Evolutionary conservation across 2,329 filamentous ascomycete genomes (phyloP).

Genomic region (Aspergillaceae sp.): DNA sequence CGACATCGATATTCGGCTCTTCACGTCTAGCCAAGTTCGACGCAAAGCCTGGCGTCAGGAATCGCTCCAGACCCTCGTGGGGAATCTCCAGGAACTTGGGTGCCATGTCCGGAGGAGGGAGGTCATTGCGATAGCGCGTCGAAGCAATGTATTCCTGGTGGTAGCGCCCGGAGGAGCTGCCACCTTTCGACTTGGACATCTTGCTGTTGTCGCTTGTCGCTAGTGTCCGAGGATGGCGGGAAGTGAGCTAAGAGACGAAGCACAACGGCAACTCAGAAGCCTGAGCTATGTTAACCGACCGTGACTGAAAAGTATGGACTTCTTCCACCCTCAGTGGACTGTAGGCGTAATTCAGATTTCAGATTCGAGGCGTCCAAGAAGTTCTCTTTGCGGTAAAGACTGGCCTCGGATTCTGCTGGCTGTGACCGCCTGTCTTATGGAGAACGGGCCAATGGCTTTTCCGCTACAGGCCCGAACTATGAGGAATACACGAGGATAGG

Average conservation of each 20-base stretch:
- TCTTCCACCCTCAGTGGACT: not conserved
- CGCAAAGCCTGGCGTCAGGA: constrained; percentile 83
- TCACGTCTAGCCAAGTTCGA: constrained; percentile 84
- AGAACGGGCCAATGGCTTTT: not conserved
- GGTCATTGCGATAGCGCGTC: constrained; percentile 88
- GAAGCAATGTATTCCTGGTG: constrained; percentile 97
- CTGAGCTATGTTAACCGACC: not conserved
- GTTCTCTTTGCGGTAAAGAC: not conserved
- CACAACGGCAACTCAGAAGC: not conserved
- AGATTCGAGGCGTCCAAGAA: not conserved
- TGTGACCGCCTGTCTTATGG: constrained; percentile 15
- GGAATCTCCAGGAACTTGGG: constrained; percentile 97
- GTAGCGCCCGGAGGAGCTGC: constrained; percentile 37
- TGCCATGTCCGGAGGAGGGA: constrained; percentile 86
- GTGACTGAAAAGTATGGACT: not conserved
- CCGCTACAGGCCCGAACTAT: not conserved
- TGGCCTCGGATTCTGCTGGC: constrained; percentile 18
- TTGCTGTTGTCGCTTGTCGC: not conserved
- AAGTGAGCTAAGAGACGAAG: not conserved
- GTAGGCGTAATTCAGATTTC: not conserved
- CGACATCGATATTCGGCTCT: constrained; percentile 89
- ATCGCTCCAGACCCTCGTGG: constrained; percentile 82
- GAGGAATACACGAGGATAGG: no score
- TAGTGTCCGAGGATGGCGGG: not conserved
- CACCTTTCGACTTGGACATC: constrained; percentile 34